A percentile compares a stretch with the other conserved stretches of the same genome.
Evolutionary conservation across 2,329 filamentous ascomycete species (phyloP).

Genomic region (Stylonectria norvegica): DNA sequence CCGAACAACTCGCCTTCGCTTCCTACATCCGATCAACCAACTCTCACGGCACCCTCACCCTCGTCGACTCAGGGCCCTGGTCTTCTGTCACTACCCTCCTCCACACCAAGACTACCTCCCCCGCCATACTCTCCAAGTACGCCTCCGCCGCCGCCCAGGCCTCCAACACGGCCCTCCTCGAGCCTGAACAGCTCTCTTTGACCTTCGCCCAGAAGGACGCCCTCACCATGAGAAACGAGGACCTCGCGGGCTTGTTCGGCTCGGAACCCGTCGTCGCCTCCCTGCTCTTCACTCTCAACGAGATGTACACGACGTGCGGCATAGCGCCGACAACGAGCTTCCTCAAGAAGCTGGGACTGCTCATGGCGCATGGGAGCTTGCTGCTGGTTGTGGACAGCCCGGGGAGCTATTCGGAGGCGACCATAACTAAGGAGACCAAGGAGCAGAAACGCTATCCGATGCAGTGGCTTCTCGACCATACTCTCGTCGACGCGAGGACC

Average conservation of each 20-base stretch:
- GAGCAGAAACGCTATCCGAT: constrained; percentile 74
- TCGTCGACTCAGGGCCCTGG: constrained; percentile 87
- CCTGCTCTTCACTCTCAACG: constrained; percentile 91
- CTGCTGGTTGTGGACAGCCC: constrained; percentile 89
- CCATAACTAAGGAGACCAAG: constrained; percentile 61
- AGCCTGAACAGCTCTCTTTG: constrained; percentile 35
- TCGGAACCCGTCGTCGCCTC: constrained; percentile 60
- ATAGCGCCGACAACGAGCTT: constrained; percentile 71
- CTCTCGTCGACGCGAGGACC: constrained; percentile 53
- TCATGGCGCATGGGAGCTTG: constrained; percentile 56
- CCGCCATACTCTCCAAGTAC: constrained; percentile 50
- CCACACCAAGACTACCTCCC: constrained; percentile 50
- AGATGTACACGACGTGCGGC: constrained; percentile 79
- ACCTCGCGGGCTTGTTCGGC: constrained; percentile 33
- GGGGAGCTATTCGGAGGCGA: constrained; percentile 84
- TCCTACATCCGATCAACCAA: constrained; percentile 36
- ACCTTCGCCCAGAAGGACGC: constrained; percentile 49
- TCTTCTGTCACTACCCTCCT: constrained; percentile 57
- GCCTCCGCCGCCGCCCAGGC: constrained; percentile 46
- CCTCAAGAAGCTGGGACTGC: constrained; percentile 63
- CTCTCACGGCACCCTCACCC: constrained; percentile 45
- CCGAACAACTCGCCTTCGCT: constrained; percentile 57
- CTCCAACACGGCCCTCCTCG: constrained; percentile 44
- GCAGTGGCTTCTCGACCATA: constrained; percentile 87
- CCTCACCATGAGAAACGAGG: constrained; percentile 37